These are phyloP conservation scores for Cubamyces lactineus DNA, from an alignment of 768 basidiomycete species.

Conservation along the genomic window DNA sequence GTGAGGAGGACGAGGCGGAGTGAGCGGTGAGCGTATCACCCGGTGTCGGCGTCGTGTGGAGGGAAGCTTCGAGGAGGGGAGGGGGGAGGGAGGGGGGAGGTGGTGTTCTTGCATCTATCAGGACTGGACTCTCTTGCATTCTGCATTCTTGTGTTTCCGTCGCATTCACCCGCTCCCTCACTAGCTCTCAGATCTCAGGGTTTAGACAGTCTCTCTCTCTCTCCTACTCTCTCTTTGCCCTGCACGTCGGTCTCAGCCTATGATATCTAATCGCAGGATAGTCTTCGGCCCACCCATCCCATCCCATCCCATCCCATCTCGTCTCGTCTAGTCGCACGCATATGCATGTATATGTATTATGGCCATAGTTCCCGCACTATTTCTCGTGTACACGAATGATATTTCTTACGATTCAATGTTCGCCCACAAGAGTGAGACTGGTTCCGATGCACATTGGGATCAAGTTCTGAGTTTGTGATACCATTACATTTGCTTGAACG, in stretches of 20 bases:
- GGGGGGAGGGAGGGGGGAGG: too few relatives aligned
- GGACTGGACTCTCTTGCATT: constrained; percentile 11
- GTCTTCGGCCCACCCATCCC: neutral
- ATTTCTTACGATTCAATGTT: neutral
- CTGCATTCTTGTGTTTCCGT: constrained; percentile 3
- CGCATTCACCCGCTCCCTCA: neutral
- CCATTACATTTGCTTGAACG: neutral
- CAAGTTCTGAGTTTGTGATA: neutral
- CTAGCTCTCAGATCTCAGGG: neutral
- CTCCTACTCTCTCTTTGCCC: neutral
- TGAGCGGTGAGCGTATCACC: neutral
- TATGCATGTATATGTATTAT: neutral
- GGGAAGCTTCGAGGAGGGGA: too few relatives aligned
- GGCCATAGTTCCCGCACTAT: neutral
- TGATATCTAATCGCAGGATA: constrained; percentile 19
- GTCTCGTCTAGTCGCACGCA: neutral
- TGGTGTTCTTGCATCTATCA: neutral
- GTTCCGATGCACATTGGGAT: neutral
- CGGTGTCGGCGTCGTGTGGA: too few relatives aligned
- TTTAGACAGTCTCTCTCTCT: constrained; percentile 6
- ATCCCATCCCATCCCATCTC: too few relatives aligned
- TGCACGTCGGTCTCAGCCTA: neutral
- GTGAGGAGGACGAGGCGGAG: neutral
- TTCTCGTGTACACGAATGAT: neutral
- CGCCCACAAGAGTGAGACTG: too few relatives aligned